Base-by-base conservation (phyloP, 345 rosid genomes). In the Salix arbutifolia region DNA sequence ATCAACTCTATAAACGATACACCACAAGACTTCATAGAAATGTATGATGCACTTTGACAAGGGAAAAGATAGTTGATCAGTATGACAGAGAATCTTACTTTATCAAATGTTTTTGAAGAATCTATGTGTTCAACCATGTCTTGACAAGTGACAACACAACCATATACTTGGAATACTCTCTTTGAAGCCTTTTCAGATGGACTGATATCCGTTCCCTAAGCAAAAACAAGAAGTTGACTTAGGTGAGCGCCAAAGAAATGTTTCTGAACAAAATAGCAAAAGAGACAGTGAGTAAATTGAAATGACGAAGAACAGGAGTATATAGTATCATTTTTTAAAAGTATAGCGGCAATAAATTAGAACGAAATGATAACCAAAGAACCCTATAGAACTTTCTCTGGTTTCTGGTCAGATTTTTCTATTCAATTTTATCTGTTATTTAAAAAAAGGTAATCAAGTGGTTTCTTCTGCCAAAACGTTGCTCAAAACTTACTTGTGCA, bases 91-190 rank as follows among this genome's bases (percentile, higher is more conserved):
- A 6, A 46, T 77, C 85, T 70, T 86, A 91, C 98, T 87, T 91
- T 94, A 77, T 94, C 92, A 67, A 94, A 91, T 19, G 38, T 68
- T 89, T 85, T 90, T 37, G 89, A 84, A 53, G 92, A 89, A 86
- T 92, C 93, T 72, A 83, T 84, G 77, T 87, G 93, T 78, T 86
- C 86, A 84, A 88, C 96, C 92, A 94, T 91, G 90, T 90, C 91
- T 82, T 89, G 83, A 81, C 92, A 79, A 52, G 94, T 92, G 74
- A 92, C 86, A 46, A 91, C 82, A 80, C 97, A 94, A 67, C 98
- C 98, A 82, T 90, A 90, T 62, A 94, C 94, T 80, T 92, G 91
- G 83, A 83, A 89, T 28, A 80, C 84, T 84, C 97, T 88, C 85
- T 92, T 92, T 21, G 93, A 81, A 58, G 81, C 77, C 78, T 75